phyloP scores from a whole-genome alignment of 768 basidiomycete genomes.

The Guyanaporus albipodus region DNA sequence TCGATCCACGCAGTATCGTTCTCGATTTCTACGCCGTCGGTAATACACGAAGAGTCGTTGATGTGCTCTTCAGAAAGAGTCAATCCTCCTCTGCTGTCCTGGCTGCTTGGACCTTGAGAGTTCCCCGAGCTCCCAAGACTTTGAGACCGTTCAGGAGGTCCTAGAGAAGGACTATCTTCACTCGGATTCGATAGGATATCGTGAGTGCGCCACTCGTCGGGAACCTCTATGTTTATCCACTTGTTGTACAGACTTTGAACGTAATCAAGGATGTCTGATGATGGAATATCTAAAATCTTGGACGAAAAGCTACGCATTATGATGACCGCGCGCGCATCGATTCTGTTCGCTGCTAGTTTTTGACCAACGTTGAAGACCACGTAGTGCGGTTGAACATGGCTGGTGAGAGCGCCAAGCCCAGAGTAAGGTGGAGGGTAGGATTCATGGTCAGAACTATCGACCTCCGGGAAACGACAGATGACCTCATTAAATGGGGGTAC shows the following conservation, averaged over 20 bases:
- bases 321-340: background rate
- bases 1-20: constrained; percentile 1
- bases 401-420: background rate
- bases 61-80: background rate
- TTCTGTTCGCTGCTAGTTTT: background rate
- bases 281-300: background rate
- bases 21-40: background rate
- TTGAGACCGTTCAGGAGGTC: background rate
- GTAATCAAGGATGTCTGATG: accelerated
- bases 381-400: background rate
- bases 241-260: background rate
- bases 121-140: background rate
- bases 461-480: background rate
- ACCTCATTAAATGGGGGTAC: background rate
- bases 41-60: background rate
- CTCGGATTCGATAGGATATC: background rate
- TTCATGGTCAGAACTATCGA: background rate
- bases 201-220: background rate
- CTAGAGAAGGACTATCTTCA: background rate
- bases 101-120: background rate
- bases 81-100: background rate
- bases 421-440: background rate
- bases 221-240: background rate
- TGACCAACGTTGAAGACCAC: background rate
- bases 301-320: background rate